Conservation (phyloP, 306 rosid genomes). For the Luffa acutangula region DNA sequence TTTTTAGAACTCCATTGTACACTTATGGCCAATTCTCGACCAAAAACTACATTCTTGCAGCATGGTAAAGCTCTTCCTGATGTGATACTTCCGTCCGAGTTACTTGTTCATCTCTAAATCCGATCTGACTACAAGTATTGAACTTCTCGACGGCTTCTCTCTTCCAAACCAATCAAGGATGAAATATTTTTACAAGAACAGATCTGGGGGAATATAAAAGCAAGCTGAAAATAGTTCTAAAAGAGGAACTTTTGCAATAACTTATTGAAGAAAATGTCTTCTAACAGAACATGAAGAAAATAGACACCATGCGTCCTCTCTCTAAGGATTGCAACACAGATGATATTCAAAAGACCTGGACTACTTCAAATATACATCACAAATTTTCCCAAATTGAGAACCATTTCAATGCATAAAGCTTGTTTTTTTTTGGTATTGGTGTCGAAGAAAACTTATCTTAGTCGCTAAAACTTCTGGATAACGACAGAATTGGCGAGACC, state of each 20-base stretch:
- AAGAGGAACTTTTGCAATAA: neutral
- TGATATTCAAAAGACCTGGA: neutral
- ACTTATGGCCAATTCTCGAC: no score
- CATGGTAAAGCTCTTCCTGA: no score
- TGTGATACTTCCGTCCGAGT: no score
- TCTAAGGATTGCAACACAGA: neutral
- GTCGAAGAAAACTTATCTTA: neutral
- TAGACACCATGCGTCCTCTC: neutral
- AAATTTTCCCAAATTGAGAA: neutral
- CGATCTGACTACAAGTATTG: no score
- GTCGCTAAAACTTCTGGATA: conserved; percentile 67
- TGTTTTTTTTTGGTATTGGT: neutral
- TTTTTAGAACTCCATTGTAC: no score
- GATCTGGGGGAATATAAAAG: neutral
- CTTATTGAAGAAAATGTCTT: neutral
- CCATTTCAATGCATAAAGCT: neutral
- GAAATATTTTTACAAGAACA: neutral
- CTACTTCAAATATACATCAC: neutral
- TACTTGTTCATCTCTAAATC: no score
- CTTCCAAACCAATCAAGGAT: neutral
- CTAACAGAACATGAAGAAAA: neutral
- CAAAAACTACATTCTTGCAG: no score
- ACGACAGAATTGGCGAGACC: conserved; percentile 91
- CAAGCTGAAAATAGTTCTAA: neutral
- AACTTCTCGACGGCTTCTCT: no score